A percentile compares a stretch with the other conserved stretches of the same genome.
phyloP scores from a whole-genome alignment of 768 basidiomycete genomes.

The Chalciporus pseudorubinellus region DNA sequence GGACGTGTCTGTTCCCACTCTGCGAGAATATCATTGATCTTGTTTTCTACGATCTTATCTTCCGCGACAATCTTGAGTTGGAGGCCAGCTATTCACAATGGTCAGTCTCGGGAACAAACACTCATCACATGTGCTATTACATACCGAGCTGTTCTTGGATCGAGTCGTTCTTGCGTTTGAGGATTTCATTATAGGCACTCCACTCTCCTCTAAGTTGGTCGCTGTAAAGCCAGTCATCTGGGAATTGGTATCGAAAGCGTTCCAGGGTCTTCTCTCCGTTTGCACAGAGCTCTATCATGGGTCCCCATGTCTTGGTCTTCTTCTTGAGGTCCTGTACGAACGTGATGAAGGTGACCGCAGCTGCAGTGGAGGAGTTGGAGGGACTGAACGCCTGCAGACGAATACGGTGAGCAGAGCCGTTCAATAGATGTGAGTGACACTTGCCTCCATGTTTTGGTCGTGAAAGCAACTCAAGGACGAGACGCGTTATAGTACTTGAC shows the following conservation, averaged over 20 bases:
- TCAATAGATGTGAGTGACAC: neutral
- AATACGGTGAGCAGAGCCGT: constrained; percentile 7
- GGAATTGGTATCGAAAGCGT: constrained; percentile 94
- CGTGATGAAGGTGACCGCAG: constrained; percentile 98
- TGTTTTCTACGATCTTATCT: constrained; percentile 96
- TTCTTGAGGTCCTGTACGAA: constrained; percentile 99
- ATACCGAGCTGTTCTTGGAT: constrained; percentile 97
- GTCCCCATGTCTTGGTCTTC: constrained; percentile 94
- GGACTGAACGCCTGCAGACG: constrained; percentile 58
- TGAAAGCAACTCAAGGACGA: constrained; percentile 5
- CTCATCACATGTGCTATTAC: constrained; percentile 20
- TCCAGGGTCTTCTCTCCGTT: constrained; percentile 97
- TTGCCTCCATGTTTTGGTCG: constrained; percentile 31
- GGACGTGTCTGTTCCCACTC: constrained; percentile 98
- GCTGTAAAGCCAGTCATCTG: constrained; percentile 96
- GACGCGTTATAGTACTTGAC: constrained; percentile 18
- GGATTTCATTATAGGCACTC: constrained; percentile 97
- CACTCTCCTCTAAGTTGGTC: constrained; percentile 97
- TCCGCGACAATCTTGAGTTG: constrained; percentile 99
- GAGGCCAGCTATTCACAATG: constrained; percentile 66
- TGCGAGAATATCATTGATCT: constrained; percentile 82
- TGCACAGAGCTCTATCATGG: constrained; percentile 92
- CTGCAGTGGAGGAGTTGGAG: constrained; percentile 91
- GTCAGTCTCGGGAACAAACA: constrained; percentile 5
- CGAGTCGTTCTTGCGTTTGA: constrained; percentile 96